phyloP scores from a whole-genome alignment of 78 protist species.

The Guillardia theta region DNA sequence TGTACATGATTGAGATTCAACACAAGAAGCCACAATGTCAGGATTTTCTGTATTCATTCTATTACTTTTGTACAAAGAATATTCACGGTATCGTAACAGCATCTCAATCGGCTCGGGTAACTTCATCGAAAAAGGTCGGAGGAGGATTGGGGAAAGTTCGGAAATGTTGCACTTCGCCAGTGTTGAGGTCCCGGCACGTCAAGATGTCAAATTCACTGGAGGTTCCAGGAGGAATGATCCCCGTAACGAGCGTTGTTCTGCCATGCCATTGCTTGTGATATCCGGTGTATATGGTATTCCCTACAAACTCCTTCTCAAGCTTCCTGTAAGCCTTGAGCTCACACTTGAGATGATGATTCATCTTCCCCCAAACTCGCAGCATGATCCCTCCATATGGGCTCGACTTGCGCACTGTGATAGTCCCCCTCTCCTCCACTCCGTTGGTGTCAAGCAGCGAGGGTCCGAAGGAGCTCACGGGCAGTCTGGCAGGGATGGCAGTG shows the following conservation, averaged over 20 bases:
- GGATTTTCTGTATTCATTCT: too few species aligned
- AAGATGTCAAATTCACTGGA: background rate
- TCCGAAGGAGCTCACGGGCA: background rate
- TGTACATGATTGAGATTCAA: too few species aligned
- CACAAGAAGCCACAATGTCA: too few species aligned
- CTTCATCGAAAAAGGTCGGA: too few species aligned
- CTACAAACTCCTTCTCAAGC: background rate
- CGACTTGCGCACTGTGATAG: background rate
- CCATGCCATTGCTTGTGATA: background rate
- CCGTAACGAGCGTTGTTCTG: background rate
- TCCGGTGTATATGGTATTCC: background rate
- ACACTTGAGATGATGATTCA: background rate
- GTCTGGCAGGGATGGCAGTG: background rate
- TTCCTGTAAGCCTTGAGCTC: background rate
- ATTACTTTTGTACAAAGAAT: too few species aligned
- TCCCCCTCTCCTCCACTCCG: background rate
- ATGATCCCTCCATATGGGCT: background rate
- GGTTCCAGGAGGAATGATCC: background rate
- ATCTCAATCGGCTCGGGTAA: too few species aligned
- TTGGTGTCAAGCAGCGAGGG: background rate
- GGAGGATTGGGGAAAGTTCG: background rate
- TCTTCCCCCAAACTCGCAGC: background rate
- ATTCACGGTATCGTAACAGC: too few species aligned
- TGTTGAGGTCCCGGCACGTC: background rate
- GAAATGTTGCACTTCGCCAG: slow-evolving; percentile 6